Evolutionary conservation across 352 stramenopile genomes (phyloP).

Genomic region (Blastocystis sp.): DNA sequence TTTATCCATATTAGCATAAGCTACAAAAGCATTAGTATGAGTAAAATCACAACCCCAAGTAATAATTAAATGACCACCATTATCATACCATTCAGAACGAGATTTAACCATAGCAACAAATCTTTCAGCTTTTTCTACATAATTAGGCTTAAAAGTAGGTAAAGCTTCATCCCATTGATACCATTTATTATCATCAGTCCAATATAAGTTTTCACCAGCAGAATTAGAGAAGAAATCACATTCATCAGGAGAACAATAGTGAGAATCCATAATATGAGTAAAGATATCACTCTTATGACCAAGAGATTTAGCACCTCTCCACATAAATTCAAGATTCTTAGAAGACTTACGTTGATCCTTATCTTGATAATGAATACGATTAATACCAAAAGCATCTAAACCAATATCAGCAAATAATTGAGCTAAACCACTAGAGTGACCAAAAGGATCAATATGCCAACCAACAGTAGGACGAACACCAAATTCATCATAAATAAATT

Average conservation of each 20-base stretch:
- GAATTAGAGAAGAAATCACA: constrained; percentile 48
- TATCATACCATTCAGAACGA: constrained; percentile 26
- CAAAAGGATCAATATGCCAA: constrained; percentile 95
- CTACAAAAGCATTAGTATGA: constrained; percentile 62
- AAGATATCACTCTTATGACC: constrained; percentile 60
- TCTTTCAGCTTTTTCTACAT: constrained; percentile 25
- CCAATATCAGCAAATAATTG: constrained; percentile 66
- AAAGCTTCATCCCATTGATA: constrained; percentile 64
- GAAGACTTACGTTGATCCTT: constrained; percentile 60
- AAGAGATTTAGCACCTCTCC: constrained; percentile 64
- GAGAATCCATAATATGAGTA: constrained; percentile 61
- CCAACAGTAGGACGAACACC: constrained; percentile 69
- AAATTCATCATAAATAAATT: constrained; percentile 75
- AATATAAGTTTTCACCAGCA: constrained; percentile 28
- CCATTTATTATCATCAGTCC: constrained; percentile 47
- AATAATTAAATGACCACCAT: constrained; percentile 57
- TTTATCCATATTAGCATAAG: constrained; percentile 83
- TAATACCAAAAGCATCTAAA: constrained; percentile 87
- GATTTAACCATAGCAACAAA: constrained; percentile 35
- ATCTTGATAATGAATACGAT: constrained; percentile 89
- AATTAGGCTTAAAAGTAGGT: constrained; percentile 60
- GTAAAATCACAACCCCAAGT: constrained; percentile 80
- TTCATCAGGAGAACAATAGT: constrained; percentile 54
- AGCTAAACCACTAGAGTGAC: constrained; percentile 49
- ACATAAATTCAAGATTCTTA: constrained; percentile 76